Conservation (phyloP, 495 filamentous ascomycete genomes). For the Penicillium simplicissimum region DNA sequence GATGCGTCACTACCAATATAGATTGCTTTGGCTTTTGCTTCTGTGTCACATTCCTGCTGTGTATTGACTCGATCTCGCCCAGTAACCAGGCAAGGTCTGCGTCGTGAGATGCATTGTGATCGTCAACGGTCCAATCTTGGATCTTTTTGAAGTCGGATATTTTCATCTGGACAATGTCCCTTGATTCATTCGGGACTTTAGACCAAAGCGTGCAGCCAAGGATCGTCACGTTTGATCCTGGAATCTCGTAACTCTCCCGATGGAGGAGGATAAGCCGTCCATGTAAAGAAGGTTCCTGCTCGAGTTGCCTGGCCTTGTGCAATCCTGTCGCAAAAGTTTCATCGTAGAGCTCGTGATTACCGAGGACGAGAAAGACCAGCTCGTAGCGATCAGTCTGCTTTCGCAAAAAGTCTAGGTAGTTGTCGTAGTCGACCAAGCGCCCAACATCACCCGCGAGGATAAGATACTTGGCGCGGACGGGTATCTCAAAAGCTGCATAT, state of each 20-base stretch:
- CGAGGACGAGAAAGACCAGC: conserved; percentile 54
- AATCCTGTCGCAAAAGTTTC: conserved; percentile 38
- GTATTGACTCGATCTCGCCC: conserved; percentile 34
- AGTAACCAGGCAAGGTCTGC: conserved; percentile 50
- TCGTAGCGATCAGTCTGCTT: conserved; percentile 45
- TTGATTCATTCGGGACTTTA: conserved; percentile 37
- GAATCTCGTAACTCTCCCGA: conserved; percentile 42
- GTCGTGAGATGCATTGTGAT: conserved; percentile 48
- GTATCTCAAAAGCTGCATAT: conserved; percentile 51
- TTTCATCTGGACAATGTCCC: conserved; percentile 37
- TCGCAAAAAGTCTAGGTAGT: conserved; percentile 52
- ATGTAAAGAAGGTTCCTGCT: conserved; percentile 44
- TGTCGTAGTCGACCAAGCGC: conserved; percentile 52
- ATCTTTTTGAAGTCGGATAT: conserved; percentile 56
- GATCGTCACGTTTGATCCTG: conserved; percentile 41
- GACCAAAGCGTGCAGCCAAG: conserved; percentile 63
- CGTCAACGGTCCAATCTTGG: conserved; percentile 45
- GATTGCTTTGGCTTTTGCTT: conserved; percentile 22
- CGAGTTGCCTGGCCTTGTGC: conserved; percentile 41
- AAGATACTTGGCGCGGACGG: conserved; percentile 48
- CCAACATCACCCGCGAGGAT: conserved; percentile 62
- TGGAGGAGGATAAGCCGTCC: conserved; percentile 50
- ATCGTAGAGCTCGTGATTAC: conserved; percentile 62
- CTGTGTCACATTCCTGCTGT: conserved; percentile 16
- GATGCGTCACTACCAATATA: conserved; percentile 56